Evolutionary conservation across 768 basidiomycete genomes (phyloP), one percentile per base, ranked within the genome.

Genomic region (Termitomyces sp.): DNA sequence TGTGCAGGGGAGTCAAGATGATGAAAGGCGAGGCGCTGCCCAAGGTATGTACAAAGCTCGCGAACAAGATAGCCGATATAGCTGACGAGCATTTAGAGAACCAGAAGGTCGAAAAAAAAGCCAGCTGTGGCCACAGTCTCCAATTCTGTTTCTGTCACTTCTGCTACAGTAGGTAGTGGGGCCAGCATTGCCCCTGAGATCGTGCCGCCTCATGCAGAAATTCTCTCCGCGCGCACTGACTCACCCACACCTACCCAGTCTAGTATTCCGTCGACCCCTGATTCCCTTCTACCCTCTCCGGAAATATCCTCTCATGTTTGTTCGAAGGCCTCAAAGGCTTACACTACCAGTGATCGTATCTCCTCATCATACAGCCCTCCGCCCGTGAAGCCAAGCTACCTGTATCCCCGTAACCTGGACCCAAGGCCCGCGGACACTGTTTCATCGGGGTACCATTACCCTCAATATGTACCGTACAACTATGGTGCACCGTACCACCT

Each of bases 1-100:
- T 45, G 9, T 60, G 59, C 23, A n/a, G 47, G 9, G 59, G 34
- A 2, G 49, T 60, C 6, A 59, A 48, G 51, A 52, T 50, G 23
- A 52, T 59, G 44, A 56, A 56, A 17, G 59, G 59, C 32, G 51
- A 42, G 43, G 21, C 32, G 0, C n/a, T 59, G 9, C 54, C 54
- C 0, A 51, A 59, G 58, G 58, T 59, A 19, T 32, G 35, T 32
- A 8, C 9, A 14, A 5, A n/a, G 0, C 30, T 19, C 11, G 32
- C 46, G 16, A 14, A 30, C 11, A 40, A 16, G 5, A 32, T 5
- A 14, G 12, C 5, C 21, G 21, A 14, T 34, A 34, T 23, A 21
- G 23, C 41, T 47, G 17, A 53, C 28, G 25, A 0, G 16, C 27
- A 3, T 35, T n/a, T 23, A 58, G 57, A 47, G 52, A 41, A 58